Conservation (phyloP, 257 asterid genomes). For the Nicotiana sylvestris region DNA sequence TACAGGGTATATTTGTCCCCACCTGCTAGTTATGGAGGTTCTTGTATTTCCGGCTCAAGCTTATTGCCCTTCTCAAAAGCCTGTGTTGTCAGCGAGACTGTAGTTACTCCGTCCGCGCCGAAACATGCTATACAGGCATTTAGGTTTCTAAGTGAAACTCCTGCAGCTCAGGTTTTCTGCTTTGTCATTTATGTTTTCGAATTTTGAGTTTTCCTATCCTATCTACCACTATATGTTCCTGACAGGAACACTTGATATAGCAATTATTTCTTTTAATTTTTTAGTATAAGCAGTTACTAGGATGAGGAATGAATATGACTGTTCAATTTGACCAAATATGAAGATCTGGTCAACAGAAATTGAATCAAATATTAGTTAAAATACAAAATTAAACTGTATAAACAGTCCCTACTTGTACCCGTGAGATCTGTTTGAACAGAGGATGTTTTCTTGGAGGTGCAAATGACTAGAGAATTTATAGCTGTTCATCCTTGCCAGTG, state of each 20-base stretch:
- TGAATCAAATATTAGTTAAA: not conserved
- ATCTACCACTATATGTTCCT: not conserved
- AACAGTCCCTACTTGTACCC: not conserved
- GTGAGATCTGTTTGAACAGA: not conserved
- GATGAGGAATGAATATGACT: not conserved
- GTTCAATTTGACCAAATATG: not conserved
- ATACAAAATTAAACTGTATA: not conserved
- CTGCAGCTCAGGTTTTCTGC: conserved; percentile 46
- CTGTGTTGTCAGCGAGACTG: conserved; percentile 19
- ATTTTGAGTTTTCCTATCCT: not conserved
- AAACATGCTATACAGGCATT: conserved; percentile 54
- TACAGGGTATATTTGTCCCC: conserved; percentile 50
- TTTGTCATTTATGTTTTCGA: not conserved
- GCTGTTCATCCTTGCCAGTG: not conserved
- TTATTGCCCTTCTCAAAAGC: conserved; percentile 20
- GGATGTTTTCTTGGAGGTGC: not conserved
- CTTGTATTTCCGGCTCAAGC: conserved; percentile 16
- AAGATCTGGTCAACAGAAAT: not conserved
- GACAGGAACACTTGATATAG: not conserved
- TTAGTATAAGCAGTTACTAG: not conserved
- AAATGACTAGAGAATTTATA: not conserved
- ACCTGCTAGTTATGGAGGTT: conserved; percentile 28
- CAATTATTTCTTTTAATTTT: not conserved
- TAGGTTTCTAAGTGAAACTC: conserved; percentile 41
- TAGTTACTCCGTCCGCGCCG: conserved; percentile 29